Evolutionary conservation across 495 filamentous ascomycete species (phyloP).

Genomic region (Podospora anserina): DNA sequence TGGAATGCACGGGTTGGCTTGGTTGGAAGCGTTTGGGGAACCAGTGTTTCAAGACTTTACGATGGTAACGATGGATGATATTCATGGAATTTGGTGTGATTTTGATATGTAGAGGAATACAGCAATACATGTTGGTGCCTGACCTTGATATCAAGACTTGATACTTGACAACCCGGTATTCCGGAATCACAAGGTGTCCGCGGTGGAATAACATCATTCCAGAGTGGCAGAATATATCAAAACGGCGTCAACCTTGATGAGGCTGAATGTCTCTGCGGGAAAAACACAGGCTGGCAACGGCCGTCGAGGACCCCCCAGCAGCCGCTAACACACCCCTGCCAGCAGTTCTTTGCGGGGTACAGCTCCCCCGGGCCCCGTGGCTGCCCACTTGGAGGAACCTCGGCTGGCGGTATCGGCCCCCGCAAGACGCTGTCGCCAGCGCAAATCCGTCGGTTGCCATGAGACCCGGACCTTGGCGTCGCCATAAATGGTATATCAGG

Average conservation of each 20-base stretch:
- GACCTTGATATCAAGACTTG: background rate
- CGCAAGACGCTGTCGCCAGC: constrained; percentile 8
- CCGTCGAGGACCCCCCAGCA: background rate
- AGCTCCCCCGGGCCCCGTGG: background rate
- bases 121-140: too few species aligned
- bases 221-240: background rate
- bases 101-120: too few species aligned
- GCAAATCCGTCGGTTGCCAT: constrained; percentile 4
- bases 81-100: too few species aligned
- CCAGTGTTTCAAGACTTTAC: too few species aligned
- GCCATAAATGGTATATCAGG: background rate
- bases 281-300: constrained; percentile 19
- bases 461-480: background rate
- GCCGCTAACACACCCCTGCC: constrained; percentile 1
- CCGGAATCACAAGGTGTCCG: background rate
- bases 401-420: constrained; percentile 25
- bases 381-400: constrained; percentile 19
- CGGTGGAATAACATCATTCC: background rate
- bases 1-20: background rate
- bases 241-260: background rate
- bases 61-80: too few species aligned
- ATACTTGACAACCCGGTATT: background rate
- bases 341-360: constrained; percentile 6
- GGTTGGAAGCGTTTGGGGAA: background rate
- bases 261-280: constrained; percentile 5